Evolutionary conservation across 257 asterid genomes (phyloP).

Genomic region (Ballota nigra): DNA sequence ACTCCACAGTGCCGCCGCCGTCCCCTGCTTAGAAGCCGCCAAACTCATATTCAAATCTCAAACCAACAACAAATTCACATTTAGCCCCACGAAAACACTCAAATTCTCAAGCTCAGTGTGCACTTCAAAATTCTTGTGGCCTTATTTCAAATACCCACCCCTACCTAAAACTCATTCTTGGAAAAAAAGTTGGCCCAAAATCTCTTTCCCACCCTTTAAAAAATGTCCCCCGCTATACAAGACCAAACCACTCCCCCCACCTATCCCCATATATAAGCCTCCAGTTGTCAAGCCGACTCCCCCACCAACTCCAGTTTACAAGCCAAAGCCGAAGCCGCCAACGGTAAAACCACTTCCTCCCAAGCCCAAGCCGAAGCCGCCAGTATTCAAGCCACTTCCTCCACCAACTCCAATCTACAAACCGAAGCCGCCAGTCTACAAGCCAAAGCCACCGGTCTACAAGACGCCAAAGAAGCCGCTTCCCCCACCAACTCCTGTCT

Average conservation of each 20-base stretch:
- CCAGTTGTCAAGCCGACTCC: neutral
- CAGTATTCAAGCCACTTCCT: neutral
- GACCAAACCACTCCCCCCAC: slow-evolving; percentile 14
- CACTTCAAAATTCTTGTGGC: slow-evolving; percentile 81
- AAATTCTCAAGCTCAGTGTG: slow-evolving; percentile 70
- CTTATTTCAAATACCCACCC: slow-evolving; percentile 53
- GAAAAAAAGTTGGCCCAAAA: slow-evolving; percentile 39
- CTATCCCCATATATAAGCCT: neutral
- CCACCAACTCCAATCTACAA: slow-evolving; percentile 18
- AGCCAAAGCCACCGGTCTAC: slow-evolving; percentile 9
- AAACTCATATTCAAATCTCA: slow-evolving; percentile 46
- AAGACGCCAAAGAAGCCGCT: slow-evolving; percentile 19
- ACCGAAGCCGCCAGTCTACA: slow-evolving; percentile 11
- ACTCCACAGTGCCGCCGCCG: slow-evolving; percentile 60
- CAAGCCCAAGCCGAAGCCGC: slow-evolving; percentile 30
- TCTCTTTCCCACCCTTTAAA: slow-evolving; percentile 23
- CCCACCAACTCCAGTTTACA: slow-evolving; percentile 9
- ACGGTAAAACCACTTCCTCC: slow-evolving; percentile 22
- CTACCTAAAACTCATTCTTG: slow-evolving; percentile 29
- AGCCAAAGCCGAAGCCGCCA: slow-evolving; percentile 33
- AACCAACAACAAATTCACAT: slow-evolving; percentile 33
- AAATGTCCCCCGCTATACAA: slow-evolving; percentile 12
- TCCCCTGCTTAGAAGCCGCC: slow-evolving; percentile 67
- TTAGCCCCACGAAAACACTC: slow-evolving; percentile 41
- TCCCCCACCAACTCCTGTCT: slow-evolving; percentile 29